A percentile compares a stretch with the other conserved stretches of the same genome.
Evolutionary conservation across 352 stramenopile species (phyloP).

Genomic region (Aphanomyces stellatus): DNA sequence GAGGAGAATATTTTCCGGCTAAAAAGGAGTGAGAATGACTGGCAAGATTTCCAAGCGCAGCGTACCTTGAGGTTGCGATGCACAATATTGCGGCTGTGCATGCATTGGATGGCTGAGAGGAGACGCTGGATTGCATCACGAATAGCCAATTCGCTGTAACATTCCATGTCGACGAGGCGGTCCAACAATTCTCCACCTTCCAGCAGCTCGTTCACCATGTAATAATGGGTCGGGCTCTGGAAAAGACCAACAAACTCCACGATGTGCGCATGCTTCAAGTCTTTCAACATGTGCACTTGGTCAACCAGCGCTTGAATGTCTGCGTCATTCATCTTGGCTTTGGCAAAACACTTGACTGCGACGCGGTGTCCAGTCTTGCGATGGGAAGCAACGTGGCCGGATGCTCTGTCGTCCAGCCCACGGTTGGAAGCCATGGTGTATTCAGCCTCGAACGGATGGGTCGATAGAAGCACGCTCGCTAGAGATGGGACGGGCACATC

Average conservation of each 20-base stretch:
- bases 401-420: constrained; percentile 44
- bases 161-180: constrained; percentile 81
- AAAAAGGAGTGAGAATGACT: too few relatives aligned
- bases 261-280: constrained; percentile 85
- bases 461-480: neutral
- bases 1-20: constrained; percentile 81
- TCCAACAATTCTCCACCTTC: constrained; percentile 79
- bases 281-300: constrained; percentile 45
- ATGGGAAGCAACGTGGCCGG: constrained; percentile 35
- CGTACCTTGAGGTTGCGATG: constrained; percentile 64
- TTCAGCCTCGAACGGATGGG: constrained; percentile 43
- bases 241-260: constrained; percentile 87
- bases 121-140: constrained; percentile 68
- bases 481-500: neutral
- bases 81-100: constrained; percentile 69
- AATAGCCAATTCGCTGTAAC: constrained; percentile 73
- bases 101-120: constrained; percentile 74
- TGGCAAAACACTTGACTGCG: constrained; percentile 84
- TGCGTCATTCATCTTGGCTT: constrained; percentile 42
- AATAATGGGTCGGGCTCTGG: constrained; percentile 89
- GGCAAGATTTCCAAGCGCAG: too few relatives aligned
- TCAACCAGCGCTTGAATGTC: constrained; percentile 55
- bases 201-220: constrained; percentile 97
- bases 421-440: constrained; percentile 39
- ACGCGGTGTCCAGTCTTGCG: constrained; percentile 34